Evolutionary conservation across 257 asterid genomes (phyloP).

Genomic region (Jasminum sambac): DNA sequence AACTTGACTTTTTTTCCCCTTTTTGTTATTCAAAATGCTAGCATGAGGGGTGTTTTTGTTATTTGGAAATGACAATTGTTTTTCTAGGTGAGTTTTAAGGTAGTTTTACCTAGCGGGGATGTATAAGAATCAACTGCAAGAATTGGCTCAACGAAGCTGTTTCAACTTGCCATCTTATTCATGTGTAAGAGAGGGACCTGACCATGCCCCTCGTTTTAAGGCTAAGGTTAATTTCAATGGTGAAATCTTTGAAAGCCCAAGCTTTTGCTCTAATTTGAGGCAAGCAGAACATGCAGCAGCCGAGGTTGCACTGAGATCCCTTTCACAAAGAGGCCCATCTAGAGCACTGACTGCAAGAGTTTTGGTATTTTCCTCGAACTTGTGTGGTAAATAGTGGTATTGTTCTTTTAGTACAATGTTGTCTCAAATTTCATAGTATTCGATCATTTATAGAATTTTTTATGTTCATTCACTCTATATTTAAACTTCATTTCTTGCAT

Average conservation of each 20-base stretch:
- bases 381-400: background rate
- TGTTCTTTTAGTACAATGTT: background rate
- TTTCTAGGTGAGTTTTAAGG: conserved; percentile 2
- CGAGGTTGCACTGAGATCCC: conserved; percentile 53
- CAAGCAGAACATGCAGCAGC: conserved; percentile 70
- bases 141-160: conserved; percentile 52
- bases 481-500: background rate
- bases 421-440: background rate
- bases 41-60: background rate
- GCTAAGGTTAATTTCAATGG: conserved; percentile 56
- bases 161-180: conserved; percentile 52
- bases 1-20: background rate
- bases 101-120: conserved; percentile 18
- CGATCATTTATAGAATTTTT: background rate
- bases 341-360: conserved; percentile 52
- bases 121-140: conserved; percentile 57
- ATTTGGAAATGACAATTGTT: background rate
- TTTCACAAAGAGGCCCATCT: conserved; percentile 51
- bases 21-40: background rate
- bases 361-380: conserved; percentile 34
- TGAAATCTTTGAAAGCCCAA: conserved; percentile 39
- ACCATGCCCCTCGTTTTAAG: conserved; percentile 54
- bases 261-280: conserved; percentile 42
- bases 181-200: conserved; percentile 49
- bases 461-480: background rate